Conservation (phyloP, 768 basidiomycete genomes). For the Mycena leptocephala region DNA sequence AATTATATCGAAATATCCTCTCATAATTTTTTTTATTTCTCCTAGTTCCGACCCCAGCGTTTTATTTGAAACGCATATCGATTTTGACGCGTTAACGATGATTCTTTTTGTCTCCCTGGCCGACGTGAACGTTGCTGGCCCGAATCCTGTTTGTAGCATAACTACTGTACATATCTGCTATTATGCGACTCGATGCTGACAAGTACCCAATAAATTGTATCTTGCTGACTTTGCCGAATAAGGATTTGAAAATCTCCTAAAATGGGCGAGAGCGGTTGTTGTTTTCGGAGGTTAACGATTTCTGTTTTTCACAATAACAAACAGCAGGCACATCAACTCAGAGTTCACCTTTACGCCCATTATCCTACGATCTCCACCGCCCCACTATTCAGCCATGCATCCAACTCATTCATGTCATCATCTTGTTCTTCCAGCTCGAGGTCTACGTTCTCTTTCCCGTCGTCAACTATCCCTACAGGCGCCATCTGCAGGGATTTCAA, state of each 20-base stretch:
- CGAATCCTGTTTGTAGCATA: too few relatives aligned
- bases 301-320: not conserved
- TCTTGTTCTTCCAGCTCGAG: conserved; percentile 39
- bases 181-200: too few relatives aligned
- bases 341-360: not conserved
- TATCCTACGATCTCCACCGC: conserved; percentile 66
- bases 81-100: too few relatives aligned
- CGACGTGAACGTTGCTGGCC: too few relatives aligned
- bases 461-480: not conserved
- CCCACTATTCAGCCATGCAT: conserved; percentile 79
- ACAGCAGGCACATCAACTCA: not conserved
- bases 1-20: conserved; percentile 7
- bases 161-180: too few relatives aligned
- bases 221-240: too few relatives aligned
- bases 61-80: not conserved
- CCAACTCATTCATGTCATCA: conserved; percentile 77
- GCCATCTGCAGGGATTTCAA: not conserved
- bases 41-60: not conserved
- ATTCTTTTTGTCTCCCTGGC: too few relatives aligned
- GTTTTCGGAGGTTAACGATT: not conserved
- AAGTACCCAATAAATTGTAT: too few relatives aligned
- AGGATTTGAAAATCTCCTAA: not conserved
- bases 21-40: not conserved
- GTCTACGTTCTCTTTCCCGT: not conserved
- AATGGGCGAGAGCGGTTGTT: conserved; percentile 2